phyloP scores from a whole-genome alignment of 371 early-diverging fungal genomes.

The Rhizomucor pusillus region DNA sequence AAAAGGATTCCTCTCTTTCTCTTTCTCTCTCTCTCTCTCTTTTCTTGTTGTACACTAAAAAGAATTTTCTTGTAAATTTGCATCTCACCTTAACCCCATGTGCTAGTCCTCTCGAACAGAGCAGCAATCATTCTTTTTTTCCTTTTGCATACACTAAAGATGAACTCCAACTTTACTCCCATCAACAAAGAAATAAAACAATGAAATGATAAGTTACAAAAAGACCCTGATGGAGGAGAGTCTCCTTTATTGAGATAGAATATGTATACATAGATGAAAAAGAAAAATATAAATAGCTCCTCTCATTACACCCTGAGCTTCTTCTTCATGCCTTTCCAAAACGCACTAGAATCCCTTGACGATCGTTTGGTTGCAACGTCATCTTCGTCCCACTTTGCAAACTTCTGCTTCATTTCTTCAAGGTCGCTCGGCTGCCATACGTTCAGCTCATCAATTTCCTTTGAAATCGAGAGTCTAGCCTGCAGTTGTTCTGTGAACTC shows the following conservation, averaged over 20 bases:
- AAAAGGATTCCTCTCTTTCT: background rate
- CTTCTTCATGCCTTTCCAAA: constrained; percentile 31
- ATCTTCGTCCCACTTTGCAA: constrained; percentile 4
- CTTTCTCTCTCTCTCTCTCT: background rate
- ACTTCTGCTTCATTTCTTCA: constrained; percentile 13
- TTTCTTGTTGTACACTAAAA: background rate
- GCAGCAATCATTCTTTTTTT: too few relatives aligned
- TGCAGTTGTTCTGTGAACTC: constrained; percentile 26
- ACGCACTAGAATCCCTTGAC: constrained; percentile 5
- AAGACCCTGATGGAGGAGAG: too few relatives aligned
- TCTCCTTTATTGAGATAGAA: too few relatives aligned
- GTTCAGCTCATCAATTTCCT: constrained; percentile 23
- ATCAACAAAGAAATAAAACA: background rate
- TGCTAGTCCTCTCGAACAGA: too few relatives aligned
- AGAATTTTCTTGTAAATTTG: constrained; percentile 10
- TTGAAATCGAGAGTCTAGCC: constrained; percentile 19
- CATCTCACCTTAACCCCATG: constrained; percentile 7
- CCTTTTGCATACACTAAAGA: too few relatives aligned
- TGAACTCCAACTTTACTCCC: too few relatives aligned
- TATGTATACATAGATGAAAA: too few relatives aligned
- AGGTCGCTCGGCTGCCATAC: constrained; percentile 19
- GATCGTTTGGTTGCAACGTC: constrained; percentile 9
- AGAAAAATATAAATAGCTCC: background rate
- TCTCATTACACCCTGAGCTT: constrained; percentile 19
- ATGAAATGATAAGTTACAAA: too few relatives aligned